Evolutionary conservation across 192 early-diverging fungal species (phyloP).

Genomic region (Backusella tuberculispora): DNA sequence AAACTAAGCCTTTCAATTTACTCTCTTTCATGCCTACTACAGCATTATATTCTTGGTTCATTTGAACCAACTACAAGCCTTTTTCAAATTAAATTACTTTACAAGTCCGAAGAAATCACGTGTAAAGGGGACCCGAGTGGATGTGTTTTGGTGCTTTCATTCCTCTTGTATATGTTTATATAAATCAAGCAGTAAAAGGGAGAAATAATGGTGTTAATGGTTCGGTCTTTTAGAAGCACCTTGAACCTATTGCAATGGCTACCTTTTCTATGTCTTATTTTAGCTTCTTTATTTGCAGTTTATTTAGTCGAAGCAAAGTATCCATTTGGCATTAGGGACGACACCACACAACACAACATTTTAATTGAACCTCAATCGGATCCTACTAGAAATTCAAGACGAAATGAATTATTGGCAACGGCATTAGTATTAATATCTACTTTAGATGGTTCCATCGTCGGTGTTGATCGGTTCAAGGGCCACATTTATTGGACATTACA

Average conservation of each 20-base stretch:
- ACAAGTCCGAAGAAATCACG: no score
- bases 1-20: no score
- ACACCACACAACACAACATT: background rate
- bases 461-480: conserved; percentile 58
- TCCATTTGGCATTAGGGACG: conserved; percentile 1
- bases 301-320: conserved; percentile 2
- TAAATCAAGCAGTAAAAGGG: background rate
- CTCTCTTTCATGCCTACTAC: no score
- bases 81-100: no score
- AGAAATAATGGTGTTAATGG: conserved; percentile 19
- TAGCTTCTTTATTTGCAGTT: conserved; percentile 13
- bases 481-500: conserved; percentile 61
- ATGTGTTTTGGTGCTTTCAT: background rate
- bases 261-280: background rate
- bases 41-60: no score
- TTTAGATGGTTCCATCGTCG: conserved; percentile 74
- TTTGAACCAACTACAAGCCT: no score
- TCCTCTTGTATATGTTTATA: background rate
- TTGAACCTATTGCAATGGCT: conserved; percentile 12
- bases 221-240: conserved; percentile 18
- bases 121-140: no score
- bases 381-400: background rate
- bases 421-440: conserved; percentile 66
- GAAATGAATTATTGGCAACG: background rate
- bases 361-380: background rate